Conservation (phyloP, 2,329 filamentous ascomycete species). For the Aspergillus japonicus region DNA sequence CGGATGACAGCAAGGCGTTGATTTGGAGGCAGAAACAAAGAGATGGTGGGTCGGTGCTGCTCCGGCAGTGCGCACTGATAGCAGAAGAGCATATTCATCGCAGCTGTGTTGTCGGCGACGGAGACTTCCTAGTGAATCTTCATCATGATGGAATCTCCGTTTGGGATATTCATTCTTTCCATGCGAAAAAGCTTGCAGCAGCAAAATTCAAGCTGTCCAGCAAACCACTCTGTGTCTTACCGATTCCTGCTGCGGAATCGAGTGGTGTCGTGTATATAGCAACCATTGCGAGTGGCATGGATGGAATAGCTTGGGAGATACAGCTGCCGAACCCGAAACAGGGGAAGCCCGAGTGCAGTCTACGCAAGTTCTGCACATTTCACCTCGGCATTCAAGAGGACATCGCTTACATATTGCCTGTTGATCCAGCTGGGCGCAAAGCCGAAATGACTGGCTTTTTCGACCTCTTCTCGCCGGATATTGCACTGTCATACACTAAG, state of each 20-base stretch:
- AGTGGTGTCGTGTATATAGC: slow-evolving; percentile 67
- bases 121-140: slow-evolving; percentile 77
- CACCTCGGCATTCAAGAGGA: slow-evolving; percentile 58
- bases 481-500: slow-evolving; percentile 79
- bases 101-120: slow-evolving; percentile 74
- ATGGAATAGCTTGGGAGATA: slow-evolving; percentile 79
- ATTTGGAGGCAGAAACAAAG: slow-evolving; percentile 71
- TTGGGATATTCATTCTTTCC: slow-evolving; percentile 70
- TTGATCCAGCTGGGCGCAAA: slow-evolving; percentile 78
- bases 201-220: slow-evolving; percentile 61
- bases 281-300: slow-evolving; percentile 76
- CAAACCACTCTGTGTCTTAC: slow-evolving; percentile 75
- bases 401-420: slow-evolving; percentile 66
- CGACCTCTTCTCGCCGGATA: slow-evolving; percentile 80
- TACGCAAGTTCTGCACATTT: slow-evolving; percentile 71
- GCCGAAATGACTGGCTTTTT: slow-evolving; percentile 73
- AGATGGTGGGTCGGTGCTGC: slow-evolving; percentile 54
- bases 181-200: slow-evolving; percentile 59
- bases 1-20: slow-evolving; percentile 72
- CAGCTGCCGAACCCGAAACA: slow-evolving; percentile 52
- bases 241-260: slow-evolving; percentile 62
- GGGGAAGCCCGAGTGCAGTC: slow-evolving; percentile 41
- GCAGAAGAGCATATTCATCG: slow-evolving; percentile 72
- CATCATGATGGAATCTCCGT: slow-evolving; percentile 68
- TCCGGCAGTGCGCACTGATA: slow-evolving; percentile 66